Evolutionary conservation across 257 asterid species (phyloP), one percentile per base, ranked within the genome.

Genomic region (Cruciata laevipes): DNA sequence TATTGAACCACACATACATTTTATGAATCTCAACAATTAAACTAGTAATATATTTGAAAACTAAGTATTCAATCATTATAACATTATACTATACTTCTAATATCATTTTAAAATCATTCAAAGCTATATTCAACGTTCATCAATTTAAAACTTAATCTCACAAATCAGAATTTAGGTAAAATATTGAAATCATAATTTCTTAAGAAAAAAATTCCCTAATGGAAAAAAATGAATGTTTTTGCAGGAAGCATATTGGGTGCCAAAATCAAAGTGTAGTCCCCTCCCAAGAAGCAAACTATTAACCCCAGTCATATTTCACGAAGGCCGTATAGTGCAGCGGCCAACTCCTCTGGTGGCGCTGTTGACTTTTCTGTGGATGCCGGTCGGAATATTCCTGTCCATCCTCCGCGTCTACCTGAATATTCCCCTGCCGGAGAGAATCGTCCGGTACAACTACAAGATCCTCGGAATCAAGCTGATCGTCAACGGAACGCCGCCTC

Each of bases 241-340:
- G 64, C 91, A 93, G 98, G 97, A 90, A 63, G 95, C 84, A 0
- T 93, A 78, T 85, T 80, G 85, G 79, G 97, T 93, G 68, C 83
- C 91, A 2, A 77, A 79, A 68, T 76, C 86, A 62, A 83, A 73
- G 72, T 30, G 51, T 0, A 82, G 82, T 24, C 86, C 99, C 10
- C 63, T 93, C 0, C 80, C 94, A 7, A 76, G 90, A 76, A 80
- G 85, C 81, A 87, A 88, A 63, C 90, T 90, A 25, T 67, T 83
- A 2, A 71, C 86, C 16, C 95, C 94, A 10, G 84, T 90, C 24
- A 93, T 90, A 25, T 93, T 93, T 51, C 99, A 90, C 66, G 96
- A 93, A 57, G 99, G 97, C 21, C 95, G 97, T 35, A 67, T 88
- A 7, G 97, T 85, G 1, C 95, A 86, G 68, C 74, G 91, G 52